phyloP scores from a whole-genome alignment of 1,284 basidiomycete genomes.

The Albatrellus sp. region DNA sequence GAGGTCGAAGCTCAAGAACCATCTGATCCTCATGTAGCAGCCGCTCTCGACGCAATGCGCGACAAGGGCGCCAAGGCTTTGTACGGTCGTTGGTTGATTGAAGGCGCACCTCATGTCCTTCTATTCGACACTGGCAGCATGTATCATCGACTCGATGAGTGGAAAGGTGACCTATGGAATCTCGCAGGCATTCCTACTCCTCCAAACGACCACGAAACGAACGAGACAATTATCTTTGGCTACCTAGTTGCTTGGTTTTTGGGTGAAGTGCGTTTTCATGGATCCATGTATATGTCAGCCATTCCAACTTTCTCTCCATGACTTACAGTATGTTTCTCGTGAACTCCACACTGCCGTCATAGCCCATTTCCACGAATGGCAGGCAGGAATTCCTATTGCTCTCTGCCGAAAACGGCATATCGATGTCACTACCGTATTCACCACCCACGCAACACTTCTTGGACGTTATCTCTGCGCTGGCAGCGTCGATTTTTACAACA shows the following conservation, averaged over 20 bases:
- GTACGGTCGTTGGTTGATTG: constrained; percentile 96
- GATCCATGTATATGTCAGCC: constrained; percentile 1
- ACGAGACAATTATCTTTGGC: constrained; percentile 98
- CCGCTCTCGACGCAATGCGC: constrained; percentile 68
- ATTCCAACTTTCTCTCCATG: constrained; percentile 3
- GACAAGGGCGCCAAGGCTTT: constrained; percentile 85
- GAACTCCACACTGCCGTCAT: constrained; percentile 79
- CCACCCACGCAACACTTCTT: constrained; percentile 96
- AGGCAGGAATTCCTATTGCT: constrained; percentile 93
- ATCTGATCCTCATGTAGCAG: constrained; percentile 54
- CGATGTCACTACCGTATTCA: constrained; percentile 96
- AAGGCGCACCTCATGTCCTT: constrained; percentile 87
- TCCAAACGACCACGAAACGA: constrained; percentile 92
- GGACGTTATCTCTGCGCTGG: constrained; percentile 97
- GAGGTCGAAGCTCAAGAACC: constrained; percentile 94
- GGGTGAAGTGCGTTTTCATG: constrained; percentile 63
- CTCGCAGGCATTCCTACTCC: constrained; percentile 94
- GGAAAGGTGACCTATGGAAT: constrained; percentile 98
- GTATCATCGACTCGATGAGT: constrained; percentile 87
- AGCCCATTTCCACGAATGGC: constrained; percentile 99
- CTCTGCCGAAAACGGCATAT: constrained; percentile 93
- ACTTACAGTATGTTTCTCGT: constrained; percentile 59
- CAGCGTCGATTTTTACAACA: constrained; percentile 98
- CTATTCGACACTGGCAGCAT: constrained; percentile 91
- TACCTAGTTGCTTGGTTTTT: constrained; percentile 99